A percentile compares a stretch with the other conserved stretches of the same genome.
These are phyloP conservation scores for Echinochloa phyllopogon DNA, from an alignment of 176 grass and related monocot species.

Conservation along the genomic window DNA sequence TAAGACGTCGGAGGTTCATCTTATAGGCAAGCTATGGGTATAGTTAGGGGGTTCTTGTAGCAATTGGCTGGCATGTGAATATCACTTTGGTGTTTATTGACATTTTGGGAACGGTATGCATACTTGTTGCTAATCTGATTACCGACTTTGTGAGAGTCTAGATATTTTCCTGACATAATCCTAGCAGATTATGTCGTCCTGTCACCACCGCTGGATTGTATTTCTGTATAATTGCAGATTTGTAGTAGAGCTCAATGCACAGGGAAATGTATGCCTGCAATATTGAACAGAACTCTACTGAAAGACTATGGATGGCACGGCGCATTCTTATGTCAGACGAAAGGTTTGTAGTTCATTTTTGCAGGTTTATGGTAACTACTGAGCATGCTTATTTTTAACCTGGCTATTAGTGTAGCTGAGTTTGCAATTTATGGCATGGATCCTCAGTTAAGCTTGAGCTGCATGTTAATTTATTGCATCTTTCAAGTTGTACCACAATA, in stretches of 20 bases:
- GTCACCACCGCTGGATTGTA: conserved; percentile 4
- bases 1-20: not conserved
- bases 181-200: not conserved
- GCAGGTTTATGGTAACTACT: not conserved
- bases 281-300: conserved; percentile 5
- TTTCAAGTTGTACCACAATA: not conserved
- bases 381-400: not conserved
- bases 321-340: not conserved
- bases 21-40: not conserved
- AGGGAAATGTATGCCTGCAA: conserved; percentile 2
- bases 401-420: conserved; percentile 19
- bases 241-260: not conserved
- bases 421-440: not conserved
- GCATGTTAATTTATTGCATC: conserved; percentile 29
- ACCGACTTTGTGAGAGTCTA: not conserved
- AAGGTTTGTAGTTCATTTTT: conserved; percentile 2
- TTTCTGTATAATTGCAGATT: not conserved
- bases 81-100: not conserved
- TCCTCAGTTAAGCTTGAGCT: conserved; percentile 3
- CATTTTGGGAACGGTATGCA: not conserved
- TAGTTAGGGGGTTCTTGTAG: conserved; percentile 3
- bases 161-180: not conserved
- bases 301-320: not conserved
- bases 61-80: not conserved
- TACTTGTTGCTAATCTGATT: not conserved